These are phyloP conservation scores for Poteriospumella lacustris DNA, from an alignment of 108 stramenopile species.

Conservation along the genomic window DNA sequence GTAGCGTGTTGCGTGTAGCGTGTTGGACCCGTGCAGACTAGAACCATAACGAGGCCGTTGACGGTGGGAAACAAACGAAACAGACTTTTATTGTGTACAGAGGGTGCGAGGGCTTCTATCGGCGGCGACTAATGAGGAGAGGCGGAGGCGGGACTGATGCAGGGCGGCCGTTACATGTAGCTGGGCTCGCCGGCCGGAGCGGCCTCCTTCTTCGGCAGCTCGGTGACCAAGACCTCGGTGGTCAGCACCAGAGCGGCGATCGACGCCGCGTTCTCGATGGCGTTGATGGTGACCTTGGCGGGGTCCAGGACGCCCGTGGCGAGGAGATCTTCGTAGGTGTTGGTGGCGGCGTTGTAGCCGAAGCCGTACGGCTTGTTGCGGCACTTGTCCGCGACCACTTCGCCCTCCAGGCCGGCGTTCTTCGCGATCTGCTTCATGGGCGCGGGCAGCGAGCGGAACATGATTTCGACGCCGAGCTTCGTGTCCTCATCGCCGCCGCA, in stretches of 20 bases:
- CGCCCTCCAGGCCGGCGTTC: slow-evolving; percentile 73
- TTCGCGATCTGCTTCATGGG: slow-evolving; percentile 84
- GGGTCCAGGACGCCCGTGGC: slow-evolving; percentile 84
- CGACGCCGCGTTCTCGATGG: slow-evolving; percentile 85
- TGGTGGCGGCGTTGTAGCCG: slow-evolving; percentile 85
- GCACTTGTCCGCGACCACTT: slow-evolving; percentile 39
- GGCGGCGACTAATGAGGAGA: too few relatives aligned
- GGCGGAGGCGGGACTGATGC: too few relatives aligned
- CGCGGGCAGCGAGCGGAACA: slow-evolving; percentile 72
- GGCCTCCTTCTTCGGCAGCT: slow-evolving; percentile 59
- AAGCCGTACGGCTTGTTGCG: slow-evolving; percentile 64
- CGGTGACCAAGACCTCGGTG: slow-evolving; percentile 88
- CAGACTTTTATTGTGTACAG: too few relatives aligned
- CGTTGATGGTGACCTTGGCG: slow-evolving; percentile 92
- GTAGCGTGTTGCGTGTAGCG: too few relatives aligned
- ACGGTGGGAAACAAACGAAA: too few relatives aligned
- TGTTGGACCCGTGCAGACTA: too few relatives aligned
- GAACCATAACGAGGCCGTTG: too few relatives aligned
- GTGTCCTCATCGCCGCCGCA: slow-evolving; percentile 68
- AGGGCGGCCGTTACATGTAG: too few relatives aligned
- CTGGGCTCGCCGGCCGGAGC: too few relatives aligned
- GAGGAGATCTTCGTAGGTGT: slow-evolving; percentile 74
- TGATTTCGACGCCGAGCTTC: slow-evolving; percentile 71
- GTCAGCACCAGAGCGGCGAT: slow-evolving; percentile 90
- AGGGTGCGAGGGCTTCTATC: too few relatives aligned